Percentiles rank a stretch among this genome's conserved stretches.
phyloP scores from a whole-genome alignment of 2,329 filamentous ascomycete genomes.

The Diaporthe ampelina region DNA sequence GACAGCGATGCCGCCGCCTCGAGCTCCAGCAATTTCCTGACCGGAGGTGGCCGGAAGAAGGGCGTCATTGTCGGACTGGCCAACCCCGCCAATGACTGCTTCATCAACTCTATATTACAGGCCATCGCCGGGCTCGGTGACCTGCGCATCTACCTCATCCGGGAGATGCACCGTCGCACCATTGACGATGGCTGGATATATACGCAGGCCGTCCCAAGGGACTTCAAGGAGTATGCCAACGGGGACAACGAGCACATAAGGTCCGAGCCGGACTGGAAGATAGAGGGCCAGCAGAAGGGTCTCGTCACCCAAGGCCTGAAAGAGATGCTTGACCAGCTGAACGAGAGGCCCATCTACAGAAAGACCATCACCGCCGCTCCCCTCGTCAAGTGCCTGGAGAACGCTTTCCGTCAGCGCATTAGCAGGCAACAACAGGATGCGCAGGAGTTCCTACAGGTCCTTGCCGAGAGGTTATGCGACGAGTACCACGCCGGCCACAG shows the following conservation, averaged over 20 bases:
- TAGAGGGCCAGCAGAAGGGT: slow-evolving; percentile 80
- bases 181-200: slow-evolving; percentile 86
- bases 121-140: slow-evolving; percentile 91
- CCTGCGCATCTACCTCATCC: slow-evolving; percentile 90
- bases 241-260: slow-evolving; percentile 48
- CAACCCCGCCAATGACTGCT: slow-evolving; percentile 96
- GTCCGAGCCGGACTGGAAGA: slow-evolving; percentile 67
- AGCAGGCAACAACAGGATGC: slow-evolving; percentile 97
- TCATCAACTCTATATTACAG: slow-evolving; percentile 97
- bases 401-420: slow-evolving; percentile 89
- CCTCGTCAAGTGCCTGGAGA: slow-evolving; percentile 87
- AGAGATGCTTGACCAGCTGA: slow-evolving; percentile 90
- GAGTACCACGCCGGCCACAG: slow-evolving; percentile 90
- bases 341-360: slow-evolving; percentile 92
- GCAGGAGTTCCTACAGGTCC: slow-evolving; percentile 95
- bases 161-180: slow-evolving; percentile 86
- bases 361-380: slow-evolving; percentile 92
- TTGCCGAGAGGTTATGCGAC: slow-evolving; percentile 91
- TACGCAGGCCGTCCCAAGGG: slow-evolving; percentile 67
- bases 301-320: slow-evolving; percentile 90
- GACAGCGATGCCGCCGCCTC: slow-evolving; percentile 79
- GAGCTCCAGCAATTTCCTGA: slow-evolving; percentile 47
- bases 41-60: slow-evolving; percentile 72
- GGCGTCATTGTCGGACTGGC: slow-evolving; percentile 85
- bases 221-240: slow-evolving; percentile 40